Evolutionary conservation across 768 basidiomycete species (phyloP).

Genomic region (Chiua virens): DNA sequence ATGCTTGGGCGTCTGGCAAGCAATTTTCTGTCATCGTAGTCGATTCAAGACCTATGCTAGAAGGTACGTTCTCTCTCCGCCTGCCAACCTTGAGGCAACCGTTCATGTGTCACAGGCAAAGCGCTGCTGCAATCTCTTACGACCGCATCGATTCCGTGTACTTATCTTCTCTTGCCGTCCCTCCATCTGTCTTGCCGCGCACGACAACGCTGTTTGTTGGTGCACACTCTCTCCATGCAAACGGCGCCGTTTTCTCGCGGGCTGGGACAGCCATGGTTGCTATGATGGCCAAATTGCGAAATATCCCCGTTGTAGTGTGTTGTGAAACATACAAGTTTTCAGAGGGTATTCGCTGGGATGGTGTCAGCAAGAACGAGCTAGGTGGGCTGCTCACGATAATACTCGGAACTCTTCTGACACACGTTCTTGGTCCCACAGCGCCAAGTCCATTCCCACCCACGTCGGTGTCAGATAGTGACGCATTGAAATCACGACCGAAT

Average conservation of each 20-base stretch:
- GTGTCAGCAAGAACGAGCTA: conserved; percentile 94
- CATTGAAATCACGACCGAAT: conserved; percentile 41
- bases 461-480: conserved; percentile 3
- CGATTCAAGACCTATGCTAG: conserved; percentile 92
- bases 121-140: conserved; percentile 69
- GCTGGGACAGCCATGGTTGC: conserved; percentile 95
- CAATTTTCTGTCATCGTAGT: conserved; percentile 89
- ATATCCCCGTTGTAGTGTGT: conserved; percentile 92
- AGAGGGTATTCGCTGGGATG: conserved; percentile 88
- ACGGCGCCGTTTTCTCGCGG: conserved; percentile 90
- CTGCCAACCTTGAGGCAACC: not conserved
- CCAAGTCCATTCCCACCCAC: conserved; percentile 27
- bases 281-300: conserved; percentile 90
- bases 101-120: conserved; percentile 57
- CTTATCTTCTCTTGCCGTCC: conserved; percentile 89
- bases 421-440: conserved; percentile 14
- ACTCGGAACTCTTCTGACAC: conserved; percentile 1
- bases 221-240: conserved; percentile 91
- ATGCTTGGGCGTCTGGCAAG: conserved; percentile 72
- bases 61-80: conserved; percentile 52
- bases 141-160: conserved; percentile 71
- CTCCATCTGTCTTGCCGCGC: conserved; percentile 75
- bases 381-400: conserved; percentile 47
- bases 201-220: conserved; percentile 87
- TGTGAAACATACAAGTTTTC: conserved; percentile 99